Evolutionary conservation across 2,329 filamentous ascomycete species (phyloP).

Genomic region (Apiospora saccharicola): DNA sequence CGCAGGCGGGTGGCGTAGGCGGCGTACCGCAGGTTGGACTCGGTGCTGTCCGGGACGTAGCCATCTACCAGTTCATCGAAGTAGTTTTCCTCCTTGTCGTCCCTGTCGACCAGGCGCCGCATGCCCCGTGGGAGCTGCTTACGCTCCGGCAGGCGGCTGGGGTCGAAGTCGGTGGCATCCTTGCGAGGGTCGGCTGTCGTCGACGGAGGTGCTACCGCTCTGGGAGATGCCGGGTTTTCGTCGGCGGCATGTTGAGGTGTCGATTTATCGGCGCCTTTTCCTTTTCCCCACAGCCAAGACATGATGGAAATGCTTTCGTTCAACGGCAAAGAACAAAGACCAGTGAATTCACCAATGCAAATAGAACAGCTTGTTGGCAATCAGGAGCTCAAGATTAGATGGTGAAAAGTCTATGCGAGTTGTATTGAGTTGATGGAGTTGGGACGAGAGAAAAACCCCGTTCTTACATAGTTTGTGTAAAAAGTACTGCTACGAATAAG

Average conservation of each 20-base stretch:
- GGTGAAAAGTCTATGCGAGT: background rate
- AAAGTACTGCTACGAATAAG: background rate
- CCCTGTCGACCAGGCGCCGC: slow-evolving; percentile 65
- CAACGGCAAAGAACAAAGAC: background rate
- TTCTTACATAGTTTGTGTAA: background rate
- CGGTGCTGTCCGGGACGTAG: slow-evolving; percentile 80
- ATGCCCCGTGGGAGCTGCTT: slow-evolving; percentile 62
- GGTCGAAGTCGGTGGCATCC: slow-evolving; percentile 49
- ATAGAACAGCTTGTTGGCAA: background rate
- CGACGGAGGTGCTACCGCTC: background rate
- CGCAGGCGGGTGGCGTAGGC: slow-evolving; percentile 87
- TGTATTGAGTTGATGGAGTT: background rate
- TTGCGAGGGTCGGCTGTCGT: slow-evolving; percentile 39
- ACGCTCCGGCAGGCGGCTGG: slow-evolving; percentile 54
- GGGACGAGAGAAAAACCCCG: background rate
- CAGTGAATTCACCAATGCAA: background rate
- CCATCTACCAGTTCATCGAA: slow-evolving; percentile 81
- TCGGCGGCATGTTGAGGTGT: slow-evolving; percentile 29
- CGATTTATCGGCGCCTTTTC: slow-evolving; percentile 40
- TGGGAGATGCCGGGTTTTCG: slow-evolving; percentile 24
- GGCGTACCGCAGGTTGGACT: slow-evolving; percentile 87
- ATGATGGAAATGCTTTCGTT: slow-evolving; percentile 23
- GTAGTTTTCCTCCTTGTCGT: slow-evolving; percentile 72
- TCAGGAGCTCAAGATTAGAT: background rate
- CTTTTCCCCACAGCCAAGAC: slow-evolving; percentile 42